phyloP scores from a whole-genome alignment of 495 filamentous ascomycete genomes.

The Podospora australis region DNA sequence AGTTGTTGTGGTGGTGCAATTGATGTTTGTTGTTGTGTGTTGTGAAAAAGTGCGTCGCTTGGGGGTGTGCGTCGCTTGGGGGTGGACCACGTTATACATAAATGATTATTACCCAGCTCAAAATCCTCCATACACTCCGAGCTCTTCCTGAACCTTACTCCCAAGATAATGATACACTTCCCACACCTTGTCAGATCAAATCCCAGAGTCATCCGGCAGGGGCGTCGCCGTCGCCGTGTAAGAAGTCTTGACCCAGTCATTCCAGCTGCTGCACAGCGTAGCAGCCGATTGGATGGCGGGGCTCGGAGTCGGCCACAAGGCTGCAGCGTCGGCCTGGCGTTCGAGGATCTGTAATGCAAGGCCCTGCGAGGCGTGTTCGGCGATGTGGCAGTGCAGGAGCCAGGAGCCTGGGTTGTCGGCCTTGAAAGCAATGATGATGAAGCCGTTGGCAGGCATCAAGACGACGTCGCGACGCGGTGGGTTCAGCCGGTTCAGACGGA shows the following conservation, averaged over 20 bases:
- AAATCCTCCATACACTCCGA: no score
- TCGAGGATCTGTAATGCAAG: constrained; percentile 45
- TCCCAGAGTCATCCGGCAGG: constrained; percentile 1
- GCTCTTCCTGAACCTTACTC: no score
- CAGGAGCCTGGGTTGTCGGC: constrained; percentile 42
- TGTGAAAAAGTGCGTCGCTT: no score
- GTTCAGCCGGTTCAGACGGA: constrained; percentile 34
- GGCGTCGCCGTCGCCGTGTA: constrained; percentile 2
- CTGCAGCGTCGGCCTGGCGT: constrained; percentile 20
- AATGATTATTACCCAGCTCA: no score
- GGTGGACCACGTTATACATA: no score
- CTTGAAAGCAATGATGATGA: constrained; percentile 39
- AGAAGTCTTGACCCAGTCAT: not conserved
- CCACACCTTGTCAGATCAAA: not conserved
- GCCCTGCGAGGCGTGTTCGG: constrained; percentile 43
- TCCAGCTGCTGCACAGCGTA: constrained; percentile 1
- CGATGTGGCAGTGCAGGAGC: constrained; percentile 45
- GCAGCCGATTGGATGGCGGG: not conserved
- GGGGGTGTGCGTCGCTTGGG: no score
- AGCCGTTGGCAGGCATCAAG: constrained; percentile 31
- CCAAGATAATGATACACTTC: no score
- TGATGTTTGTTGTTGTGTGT: no score
- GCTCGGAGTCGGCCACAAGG: constrained; percentile 7
- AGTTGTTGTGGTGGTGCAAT: no score
- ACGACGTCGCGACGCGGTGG: constrained; percentile 29